A percentile compares a stretch with the other conserved stretches of the same genome.
phyloP scores from a whole-genome alignment of 345 rosid genomes.

The Orychophragmus violaceus region DNA sequence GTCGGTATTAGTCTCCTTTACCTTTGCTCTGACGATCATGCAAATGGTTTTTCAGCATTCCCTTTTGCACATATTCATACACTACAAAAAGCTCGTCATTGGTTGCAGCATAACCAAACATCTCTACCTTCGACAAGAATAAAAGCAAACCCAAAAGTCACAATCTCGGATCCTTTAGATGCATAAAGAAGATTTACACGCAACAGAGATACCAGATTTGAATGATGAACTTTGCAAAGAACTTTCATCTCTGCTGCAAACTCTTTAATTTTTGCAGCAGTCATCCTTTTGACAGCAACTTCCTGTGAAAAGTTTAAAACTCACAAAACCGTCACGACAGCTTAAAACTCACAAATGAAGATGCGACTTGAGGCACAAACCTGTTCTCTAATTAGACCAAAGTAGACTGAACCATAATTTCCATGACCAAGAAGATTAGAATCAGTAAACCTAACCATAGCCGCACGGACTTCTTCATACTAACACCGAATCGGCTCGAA shows the following conservation, averaged over 20 bases:
- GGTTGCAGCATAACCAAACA: conserved; percentile 85
- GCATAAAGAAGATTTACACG: neutral
- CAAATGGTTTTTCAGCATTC: conserved; percentile 74
- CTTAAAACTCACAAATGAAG: neutral
- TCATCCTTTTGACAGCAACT: conserved; percentile 89
- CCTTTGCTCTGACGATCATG: conserved; percentile 93
- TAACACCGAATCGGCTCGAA: conserved; percentile 85
- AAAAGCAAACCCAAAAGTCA: conserved; percentile 39
- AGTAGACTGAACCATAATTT: conserved; percentile 84
- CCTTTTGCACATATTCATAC: conserved; percentile 89
- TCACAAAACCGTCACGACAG: neutral
- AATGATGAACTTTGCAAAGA: conserved; percentile 89
- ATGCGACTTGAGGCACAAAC: conserved; percentile 27
- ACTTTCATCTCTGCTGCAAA: conserved; percentile 90
- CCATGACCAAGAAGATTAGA: conserved; percentile 90
- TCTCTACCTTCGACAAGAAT: conserved; percentile 74
- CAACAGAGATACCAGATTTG: conserved; percentile 64
- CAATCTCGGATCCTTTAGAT: neutral
- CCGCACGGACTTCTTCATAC: conserved; percentile 59
- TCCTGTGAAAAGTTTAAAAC: conserved; percentile 42
- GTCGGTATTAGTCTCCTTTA: conserved; percentile 23
- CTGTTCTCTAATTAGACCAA: conserved; percentile 77
- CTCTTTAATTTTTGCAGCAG: conserved; percentile 87
- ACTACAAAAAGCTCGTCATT: conserved; percentile 76
- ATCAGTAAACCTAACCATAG: conserved; percentile 83